These are phyloP conservation scores for Septoria linicola DNA, from an alignment of 2,329 filamentous ascomycete genomes.

Conservation along the genomic window DNA sequence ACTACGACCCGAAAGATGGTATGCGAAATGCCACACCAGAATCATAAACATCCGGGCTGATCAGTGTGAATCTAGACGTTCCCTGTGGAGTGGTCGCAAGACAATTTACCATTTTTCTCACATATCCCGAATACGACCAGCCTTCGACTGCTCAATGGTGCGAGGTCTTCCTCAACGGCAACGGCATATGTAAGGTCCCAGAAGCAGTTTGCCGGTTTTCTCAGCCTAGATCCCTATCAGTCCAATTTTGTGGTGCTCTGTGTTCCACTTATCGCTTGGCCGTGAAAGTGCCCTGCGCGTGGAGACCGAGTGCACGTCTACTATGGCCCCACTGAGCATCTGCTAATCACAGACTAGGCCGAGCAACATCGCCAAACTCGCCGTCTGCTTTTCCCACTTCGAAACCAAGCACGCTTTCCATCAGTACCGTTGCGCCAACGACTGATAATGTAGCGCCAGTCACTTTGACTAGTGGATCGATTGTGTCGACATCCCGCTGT, in stretches of 20 bases:
- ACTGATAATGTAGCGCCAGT: background rate
- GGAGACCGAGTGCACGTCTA: too few species aligned
- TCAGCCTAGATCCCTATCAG: too few species aligned
- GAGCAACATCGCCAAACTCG: slow-evolving; percentile 8
- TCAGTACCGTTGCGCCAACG: slow-evolving; percentile 4
- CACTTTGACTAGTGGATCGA: too few species aligned
- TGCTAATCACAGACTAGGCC: background rate
- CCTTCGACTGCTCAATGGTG: slow-evolving; percentile 6
- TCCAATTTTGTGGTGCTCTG: too few species aligned
- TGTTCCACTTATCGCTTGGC: too few species aligned
- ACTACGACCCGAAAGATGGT: slow-evolving; percentile 34
- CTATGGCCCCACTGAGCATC: too few species aligned
- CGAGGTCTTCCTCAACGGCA: slow-evolving; percentile 5
- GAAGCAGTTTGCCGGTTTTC: too few species aligned
- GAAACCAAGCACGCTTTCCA: slow-evolving; percentile 1
- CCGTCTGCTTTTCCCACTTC: slow-evolving; percentile 12
- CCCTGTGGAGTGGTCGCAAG: slow-evolving; percentile 5
- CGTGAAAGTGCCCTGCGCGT: too few species aligned
- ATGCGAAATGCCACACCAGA: background rate
- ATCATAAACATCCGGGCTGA: slow-evolving; percentile 28
- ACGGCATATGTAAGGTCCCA: slow-evolving; percentile 4
- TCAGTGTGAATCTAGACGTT: background rate
- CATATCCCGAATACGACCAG: slow-evolving; percentile 10
- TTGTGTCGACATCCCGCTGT: too few species aligned
- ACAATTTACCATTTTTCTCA: slow-evolving; percentile 6